These are phyloP conservation scores for Infundibulicybe gibba DNA, from an alignment of 768 basidiomycete genomes.

Conservation along the genomic window DNA sequence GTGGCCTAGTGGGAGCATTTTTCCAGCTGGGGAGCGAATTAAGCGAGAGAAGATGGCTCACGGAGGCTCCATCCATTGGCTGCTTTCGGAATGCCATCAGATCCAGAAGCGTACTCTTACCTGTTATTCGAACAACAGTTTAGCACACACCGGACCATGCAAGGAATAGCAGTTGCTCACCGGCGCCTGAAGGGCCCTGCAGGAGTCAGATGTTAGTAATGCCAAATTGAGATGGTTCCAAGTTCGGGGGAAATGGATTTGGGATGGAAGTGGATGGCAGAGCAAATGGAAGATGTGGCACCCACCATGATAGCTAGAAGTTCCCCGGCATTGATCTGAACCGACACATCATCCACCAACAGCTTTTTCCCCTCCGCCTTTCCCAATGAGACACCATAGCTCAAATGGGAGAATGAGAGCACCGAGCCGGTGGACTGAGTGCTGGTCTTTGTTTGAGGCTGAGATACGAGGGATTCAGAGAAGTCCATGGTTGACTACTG, in stretches of 20 bases:
- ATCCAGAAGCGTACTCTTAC: slow-evolving; percentile 43
- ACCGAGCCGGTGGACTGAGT: slow-evolving; percentile 13
- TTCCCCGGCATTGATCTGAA: slow-evolving; percentile 33
- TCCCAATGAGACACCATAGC: slow-evolving; percentile 21
- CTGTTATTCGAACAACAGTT: slow-evolving; percentile 5
- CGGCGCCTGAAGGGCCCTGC: slow-evolving; percentile 45
- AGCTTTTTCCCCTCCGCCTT: slow-evolving; percentile 20
- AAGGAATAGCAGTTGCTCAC: slow-evolving; percentile 14
- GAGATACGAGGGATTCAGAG: too few species aligned
- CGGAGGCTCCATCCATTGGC: slow-evolving; percentile 22
- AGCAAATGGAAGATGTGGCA: neutral
- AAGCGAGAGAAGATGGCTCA: slow-evolving; percentile 10
- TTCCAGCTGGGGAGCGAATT: neutral
- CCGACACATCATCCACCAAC: slow-evolving; percentile 37
- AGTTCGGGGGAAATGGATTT: too few species aligned
- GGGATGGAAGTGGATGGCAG: too few species aligned
- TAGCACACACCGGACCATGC: neutral
- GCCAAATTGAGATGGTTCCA: neutral
- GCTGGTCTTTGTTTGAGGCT: too few species aligned
- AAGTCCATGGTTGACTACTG: too few species aligned
- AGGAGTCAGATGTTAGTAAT: neutral
- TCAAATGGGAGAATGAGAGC: slow-evolving; percentile 28
- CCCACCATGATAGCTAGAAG: slow-evolving; percentile 40
- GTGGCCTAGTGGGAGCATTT: slow-evolving; percentile 23
- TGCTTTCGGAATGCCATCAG: slow-evolving; percentile 39